These are phyloP conservation scores for Diutina sp. DNA, from an alignment of 1,139 yeast species.

Conservation along the genomic window DNA sequence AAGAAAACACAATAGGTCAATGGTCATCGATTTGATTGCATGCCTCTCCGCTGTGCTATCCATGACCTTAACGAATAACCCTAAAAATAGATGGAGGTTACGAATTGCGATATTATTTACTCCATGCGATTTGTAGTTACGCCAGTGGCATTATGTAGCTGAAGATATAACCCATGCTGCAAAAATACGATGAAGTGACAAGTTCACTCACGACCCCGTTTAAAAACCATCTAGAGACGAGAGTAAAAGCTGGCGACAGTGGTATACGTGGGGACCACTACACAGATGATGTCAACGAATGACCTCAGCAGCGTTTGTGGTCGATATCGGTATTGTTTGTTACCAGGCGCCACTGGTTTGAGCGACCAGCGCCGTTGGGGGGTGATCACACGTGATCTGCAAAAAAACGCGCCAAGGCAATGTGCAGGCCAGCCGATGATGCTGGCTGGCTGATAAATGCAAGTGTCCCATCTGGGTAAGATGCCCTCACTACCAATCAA, in stretches of 20 bases:
- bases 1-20: conserved; percentile 1
- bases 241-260: too few species aligned
- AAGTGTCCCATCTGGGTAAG: background rate
- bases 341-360: too few species aligned
- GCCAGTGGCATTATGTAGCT: background rate
- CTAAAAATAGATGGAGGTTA: background rate
- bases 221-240: too few species aligned
- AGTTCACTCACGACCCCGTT: too few species aligned
- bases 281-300: too few species aligned
- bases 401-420: background rate
- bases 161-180: background rate
- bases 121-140: background rate
- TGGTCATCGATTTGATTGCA: conserved; percentile 1
- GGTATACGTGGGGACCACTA: too few species aligned
- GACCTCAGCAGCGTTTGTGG: too few species aligned
- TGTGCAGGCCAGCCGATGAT: background rate
- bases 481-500: background rate
- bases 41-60: background rate
- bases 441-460: background rate
- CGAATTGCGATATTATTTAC: background rate
- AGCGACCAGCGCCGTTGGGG: background rate
- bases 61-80: background rate
- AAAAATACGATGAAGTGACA: background rate
- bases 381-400: background rate
- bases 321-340: too few species aligned